Evolutionary conservation across 1,284 basidiomycete species (phyloP), one percentile per base, ranked within the genome.

Genomic region (Pseudozyma pruni): DNA sequence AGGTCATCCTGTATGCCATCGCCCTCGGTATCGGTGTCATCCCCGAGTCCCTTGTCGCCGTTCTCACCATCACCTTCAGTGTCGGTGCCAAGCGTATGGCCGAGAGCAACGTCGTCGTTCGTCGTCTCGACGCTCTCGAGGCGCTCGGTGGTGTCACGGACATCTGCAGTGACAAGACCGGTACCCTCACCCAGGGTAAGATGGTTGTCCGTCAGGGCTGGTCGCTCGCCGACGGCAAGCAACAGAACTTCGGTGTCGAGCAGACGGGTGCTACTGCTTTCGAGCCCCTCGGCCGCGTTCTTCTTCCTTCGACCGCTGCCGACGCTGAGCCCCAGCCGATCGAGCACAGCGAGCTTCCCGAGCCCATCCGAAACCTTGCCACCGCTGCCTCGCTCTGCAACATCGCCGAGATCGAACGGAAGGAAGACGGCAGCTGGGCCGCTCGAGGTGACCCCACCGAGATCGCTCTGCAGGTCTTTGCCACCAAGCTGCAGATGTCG

Each of bases 1-100:
- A 85, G 55, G 85, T 86, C 41, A 83, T 85, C 8, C 78, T 87
- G 3, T 87, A 87, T 40, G 76, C 75, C 44, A 75, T 79, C 54
- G 75, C 77, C 8, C 74, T 78, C 22, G 76, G 70, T 35, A 76
- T 79, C 38, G 76, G 79, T 55, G 79, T 83, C 48, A 76, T 81
- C 35, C 80, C 74, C 11, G 81, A 78, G 73, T 70, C 81, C n/a
- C 84, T 84, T 16, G 83, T 85, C 40, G 79, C 83, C 39, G 85
- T 86, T 43, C 61, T 71, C 23, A 67, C 69, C 52, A 74, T 74
- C 63, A 77, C 75, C 8, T 78, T 79, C 56, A 67, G 68, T 42
- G 74, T 75, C 29, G 77, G 77, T 48, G 77, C 77, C 37, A 76
- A 78, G 63, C 67, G 75, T 25, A 79, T 79, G 77, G 75, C 77